phyloP scores from a whole-genome alignment of 2,329 filamentous ascomycete species.

The Xylariaceae sp. region DNA sequence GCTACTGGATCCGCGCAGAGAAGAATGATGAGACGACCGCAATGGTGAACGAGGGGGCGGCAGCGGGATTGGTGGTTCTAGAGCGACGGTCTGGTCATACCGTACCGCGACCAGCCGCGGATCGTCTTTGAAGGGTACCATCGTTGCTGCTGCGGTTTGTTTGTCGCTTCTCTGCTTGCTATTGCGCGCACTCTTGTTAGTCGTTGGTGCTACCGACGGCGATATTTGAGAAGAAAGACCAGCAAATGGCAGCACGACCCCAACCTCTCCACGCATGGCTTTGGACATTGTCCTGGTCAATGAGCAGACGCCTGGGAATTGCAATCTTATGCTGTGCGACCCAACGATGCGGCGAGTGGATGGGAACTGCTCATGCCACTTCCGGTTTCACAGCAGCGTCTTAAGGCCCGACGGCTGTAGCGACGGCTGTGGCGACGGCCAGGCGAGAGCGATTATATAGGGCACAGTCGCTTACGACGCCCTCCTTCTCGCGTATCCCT shows the following conservation, averaged over 20 bases:
- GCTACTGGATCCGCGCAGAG: slow-evolving; percentile 24
- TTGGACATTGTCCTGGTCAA: slow-evolving; percentile 12
- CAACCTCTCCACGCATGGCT: slow-evolving; percentile 13
- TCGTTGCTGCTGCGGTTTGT: slow-evolving; percentile 24
- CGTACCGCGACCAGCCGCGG: slow-evolving; percentile 49
- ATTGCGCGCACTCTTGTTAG: slow-evolving; percentile 36
- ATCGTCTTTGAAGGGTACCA: slow-evolving; percentile 44
- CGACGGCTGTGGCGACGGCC: slow-evolving; percentile 1
- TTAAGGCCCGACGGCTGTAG: slow-evolving; percentile 6
- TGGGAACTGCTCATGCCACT: slow-evolving; percentile 3
- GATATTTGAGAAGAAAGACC: slow-evolving; percentile 26
- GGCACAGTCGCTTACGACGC: slow-evolving; percentile 6
- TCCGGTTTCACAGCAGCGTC: slow-evolving; percentile 13
- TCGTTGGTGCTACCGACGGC: slow-evolving; percentile 26
- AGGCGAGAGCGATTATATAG: slow-evolving; percentile 2
- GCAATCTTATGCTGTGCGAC: slow-evolving; percentile 14
- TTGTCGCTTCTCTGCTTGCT: slow-evolving; percentile 29
- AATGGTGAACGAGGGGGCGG: slow-evolving; percentile 40
- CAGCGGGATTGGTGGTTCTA: slow-evolving; percentile 53
- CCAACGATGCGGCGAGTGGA: slow-evolving; percentile 1
- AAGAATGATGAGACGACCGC: slow-evolving; percentile 28
- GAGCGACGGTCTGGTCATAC: slow-evolving; percentile 56
- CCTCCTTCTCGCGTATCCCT: slow-evolving; percentile 4
- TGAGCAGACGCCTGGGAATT: not conserved
- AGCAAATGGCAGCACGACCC: slow-evolving; percentile 12